A percentile compares a stretch with the other conserved stretches of the same genome.
Conservation (phyloP, 2,329 filamentous ascomycete species). For the Penicillium aurantiogriseum region DNA sequence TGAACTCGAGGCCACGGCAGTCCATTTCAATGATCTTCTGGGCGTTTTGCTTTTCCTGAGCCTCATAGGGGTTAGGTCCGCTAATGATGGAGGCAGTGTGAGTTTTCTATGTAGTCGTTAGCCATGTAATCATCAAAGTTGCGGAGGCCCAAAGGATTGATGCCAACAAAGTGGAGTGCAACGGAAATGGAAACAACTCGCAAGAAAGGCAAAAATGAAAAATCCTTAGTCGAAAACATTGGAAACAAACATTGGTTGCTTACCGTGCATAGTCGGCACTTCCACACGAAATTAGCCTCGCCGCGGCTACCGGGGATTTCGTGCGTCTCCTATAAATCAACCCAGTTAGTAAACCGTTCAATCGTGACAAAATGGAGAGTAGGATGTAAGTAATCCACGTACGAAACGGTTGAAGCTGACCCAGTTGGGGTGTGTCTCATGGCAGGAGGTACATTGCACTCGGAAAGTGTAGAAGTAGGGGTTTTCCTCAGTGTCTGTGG, state of each 20-base stretch:
- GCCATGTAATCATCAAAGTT: neutral
- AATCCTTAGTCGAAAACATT: no score
- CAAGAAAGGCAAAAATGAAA: neutral
- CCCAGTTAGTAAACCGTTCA: neutral
- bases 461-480: constrained; percentile 98
- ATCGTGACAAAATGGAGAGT: neutral
- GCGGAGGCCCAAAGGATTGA: neutral
- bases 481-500: constrained; percentile 73
- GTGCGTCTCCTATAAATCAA: constrained; percentile 67
- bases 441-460: constrained; percentile 96
- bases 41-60: constrained; percentile 56
- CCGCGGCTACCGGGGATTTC: constrained; percentile 90
- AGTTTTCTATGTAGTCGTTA: constrained; percentile 34
- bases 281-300: constrained; percentile 99
- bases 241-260: constrained; percentile 18
- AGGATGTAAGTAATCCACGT: constrained; percentile 35
- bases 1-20: constrained; percentile 89
- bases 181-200: neutral
- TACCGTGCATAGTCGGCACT: constrained; percentile 96
- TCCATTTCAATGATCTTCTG: constrained; percentile 87
- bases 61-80: constrained; percentile 66
- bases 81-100: constrained; percentile 76
- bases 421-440: constrained; percentile 83
- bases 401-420: constrained; percentile 88
- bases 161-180: neutral